Base-by-base conservation (phyloP, 306 rosid species). In the Medicago ruthenica region DNA sequence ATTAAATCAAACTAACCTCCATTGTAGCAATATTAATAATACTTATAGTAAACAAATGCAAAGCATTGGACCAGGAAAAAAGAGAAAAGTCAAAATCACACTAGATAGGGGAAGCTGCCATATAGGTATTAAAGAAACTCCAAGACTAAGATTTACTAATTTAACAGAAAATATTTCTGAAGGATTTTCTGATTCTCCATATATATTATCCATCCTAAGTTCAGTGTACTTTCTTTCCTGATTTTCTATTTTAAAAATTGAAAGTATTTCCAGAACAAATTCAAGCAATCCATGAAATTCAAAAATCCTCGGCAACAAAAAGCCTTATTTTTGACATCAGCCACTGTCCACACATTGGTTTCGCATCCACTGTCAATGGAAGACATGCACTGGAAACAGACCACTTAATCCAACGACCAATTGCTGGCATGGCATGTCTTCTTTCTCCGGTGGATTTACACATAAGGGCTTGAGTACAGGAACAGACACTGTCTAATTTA, bases 371-470 rank as follows among this genome's bases (percentile, higher is more conserved):
- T 24, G 22, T 44, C 48, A 55, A 67, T 67, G 75, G 39, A 68
- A 68, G 53, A 58, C 22, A 27, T 3, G 6, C 27, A 31, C 21
- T 58, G 27, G 17, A 39, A 14, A 68, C 17, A 8, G 16, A 20
- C 51, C 31, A 77, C 61, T 18, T 57, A 45, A 57, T 77, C 47
- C 48, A 68, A 77, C 41, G 51, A 59, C 53, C 39, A 59, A 58
- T 20, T 58, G 9, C 5, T 7, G 20, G 70, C 63, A 69, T 15
- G 58, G 58, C 24, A 51, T 27, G 71, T 61, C 40, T 60, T 20
- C 81, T 59, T 59, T 70, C 64, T 47, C 54, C 5, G 0, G 41
- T 47, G 76, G 58, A 77, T 44, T 54, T 37, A 69, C 54, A 70
- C 42, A 34, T 57, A 27, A 6, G 65, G n/a, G 24, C 65, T 70